Base-by-base conservation (phyloP, 2,329 filamentous ascomycete genomes). In the Byssoonygena ceratinophila region DNA sequence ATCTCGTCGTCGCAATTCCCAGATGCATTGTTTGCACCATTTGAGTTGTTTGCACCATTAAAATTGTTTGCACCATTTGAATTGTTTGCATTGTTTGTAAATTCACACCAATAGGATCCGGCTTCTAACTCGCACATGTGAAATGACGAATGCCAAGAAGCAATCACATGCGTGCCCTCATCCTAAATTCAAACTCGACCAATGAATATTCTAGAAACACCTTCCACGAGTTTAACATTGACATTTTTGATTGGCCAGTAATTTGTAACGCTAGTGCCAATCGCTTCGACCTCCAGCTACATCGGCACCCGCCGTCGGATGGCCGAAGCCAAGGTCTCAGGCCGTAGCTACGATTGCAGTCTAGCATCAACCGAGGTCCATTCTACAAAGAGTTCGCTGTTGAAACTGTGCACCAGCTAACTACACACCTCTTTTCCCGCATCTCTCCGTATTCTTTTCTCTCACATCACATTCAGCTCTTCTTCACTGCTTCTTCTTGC, bases 401-500 rank as follows among this genome's bases (percentile, higher is more conserved):
- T 41, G 4, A 7, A n/a, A 2, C 12, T 16, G 11, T 23, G 11
- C 27, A 36, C 43, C n/a, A n/a, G n/a, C n/a, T n/a, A n/a, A n/a
- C 34, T 34, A 18, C 34, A 27, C 23, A 44, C 37, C 43, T 47
- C 31, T 32, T 46, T 52, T 45, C 40, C 23, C 37, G 23, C 36
- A 32, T 25, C 44, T 14, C 7, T 40, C 18, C 37, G n/a, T 4
- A 34, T n/a, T 39, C 23, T 9, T 3, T 29, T 37, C 25, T 36
- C 29, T 29, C 36, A 16, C 22, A 29, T 44, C 36, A 43, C 43
- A 48, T 40, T 18, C 51, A 39, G 20, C 55, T 52, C 55, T 55
- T 55, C 54, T 57, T 56, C 51, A 53, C 53, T 52, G 43, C 37
- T 48, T 43, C 46, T 53, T 55, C 45, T 43, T 53, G 49, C 49